Conservation (phyloP, 2,329 filamentous ascomycete genomes). For the Fusarium ambrosium region DNA sequence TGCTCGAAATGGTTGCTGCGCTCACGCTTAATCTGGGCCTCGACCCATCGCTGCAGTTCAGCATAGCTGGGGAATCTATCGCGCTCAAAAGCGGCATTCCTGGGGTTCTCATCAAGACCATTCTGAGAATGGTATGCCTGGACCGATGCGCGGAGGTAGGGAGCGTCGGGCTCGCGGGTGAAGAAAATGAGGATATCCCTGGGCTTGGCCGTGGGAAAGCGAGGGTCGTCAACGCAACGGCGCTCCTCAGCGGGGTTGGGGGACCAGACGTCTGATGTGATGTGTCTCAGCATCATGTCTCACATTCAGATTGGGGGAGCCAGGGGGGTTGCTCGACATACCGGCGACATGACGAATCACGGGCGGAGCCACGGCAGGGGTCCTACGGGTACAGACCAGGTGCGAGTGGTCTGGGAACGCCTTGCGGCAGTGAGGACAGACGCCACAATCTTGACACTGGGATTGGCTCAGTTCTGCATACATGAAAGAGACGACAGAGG, state of each 20-base stretch:
- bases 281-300: constrained; percentile 46
- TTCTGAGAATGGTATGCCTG: constrained; percentile 54
- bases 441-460: constrained; percentile 58
- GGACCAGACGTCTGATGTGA: constrained; percentile 55
- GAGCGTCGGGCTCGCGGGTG: constrained; percentile 52
- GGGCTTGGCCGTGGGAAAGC: constrained; percentile 54
- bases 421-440: constrained; percentile 58
- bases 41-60: constrained; percentile 55
- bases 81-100: constrained; percentile 54
- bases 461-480: constrained; percentile 46
- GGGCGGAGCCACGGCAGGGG: constrained; percentile 54
- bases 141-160: constrained; percentile 55
- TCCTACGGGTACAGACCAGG: constrained; percentile 56
- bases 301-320: constrained; percentile 30
- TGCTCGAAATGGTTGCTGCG: constrained; percentile 50
- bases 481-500: constrained; percentile 25
- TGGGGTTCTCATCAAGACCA: constrained; percentile 49
- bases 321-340: constrained; percentile 47
- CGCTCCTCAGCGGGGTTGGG: constrained; percentile 52
- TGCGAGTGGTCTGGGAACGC: constrained; percentile 57
- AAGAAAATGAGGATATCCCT: constrained; percentile 55
- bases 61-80: constrained; percentile 54
- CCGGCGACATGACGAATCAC: constrained; percentile 56
- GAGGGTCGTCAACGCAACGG: constrained; percentile 51
- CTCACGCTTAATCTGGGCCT: constrained; percentile 54